phyloP scores from a whole-genome alignment of 768 basidiomycete species.

The Suillus fuscotomentosus region DNA sequence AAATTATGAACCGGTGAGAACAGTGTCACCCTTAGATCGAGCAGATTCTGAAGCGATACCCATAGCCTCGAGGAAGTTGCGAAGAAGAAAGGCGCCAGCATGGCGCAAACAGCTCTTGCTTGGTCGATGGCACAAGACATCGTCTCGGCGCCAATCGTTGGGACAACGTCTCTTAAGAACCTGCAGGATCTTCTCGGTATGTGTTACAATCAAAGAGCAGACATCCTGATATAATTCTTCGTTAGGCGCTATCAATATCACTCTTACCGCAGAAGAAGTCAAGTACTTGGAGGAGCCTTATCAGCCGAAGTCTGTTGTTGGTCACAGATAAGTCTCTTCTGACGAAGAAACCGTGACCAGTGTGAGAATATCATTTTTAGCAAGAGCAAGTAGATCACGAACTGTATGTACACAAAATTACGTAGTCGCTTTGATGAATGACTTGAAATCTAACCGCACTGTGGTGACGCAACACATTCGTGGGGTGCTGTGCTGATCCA shows the following conservation, averaged over 20 bases:
- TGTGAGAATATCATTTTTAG: not conserved
- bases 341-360: not conserved
- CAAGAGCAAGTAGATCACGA: not conserved
- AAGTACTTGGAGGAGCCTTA: constrained; percentile 57
- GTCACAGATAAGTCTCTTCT: constrained; percentile 33
- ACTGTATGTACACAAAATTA: not conserved
- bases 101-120: constrained; percentile 57
- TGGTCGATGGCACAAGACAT: constrained; percentile 50
- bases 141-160: constrained; percentile 60
- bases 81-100: constrained; percentile 46
- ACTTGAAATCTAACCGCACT: not conserved
- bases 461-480: not conserved
- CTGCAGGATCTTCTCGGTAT: constrained; percentile 51
- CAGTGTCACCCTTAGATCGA: constrained; percentile 6
- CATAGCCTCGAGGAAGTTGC: constrained; percentile 54
- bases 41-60: constrained; percentile 4
- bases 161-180: constrained; percentile 50
- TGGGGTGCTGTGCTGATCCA: not conserved
- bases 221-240: not conserved
- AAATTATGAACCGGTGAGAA: constrained; percentile 40
- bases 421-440: not conserved
- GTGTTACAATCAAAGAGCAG: constrained; percentile 3
- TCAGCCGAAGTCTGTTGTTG: constrained; percentile 41
- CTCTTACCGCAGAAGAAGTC: constrained; percentile 55
- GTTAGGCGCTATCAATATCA: constrained; percentile 43